Conservation (phyloP, 345 rosid genomes). For the Populus tremula region DNA sequence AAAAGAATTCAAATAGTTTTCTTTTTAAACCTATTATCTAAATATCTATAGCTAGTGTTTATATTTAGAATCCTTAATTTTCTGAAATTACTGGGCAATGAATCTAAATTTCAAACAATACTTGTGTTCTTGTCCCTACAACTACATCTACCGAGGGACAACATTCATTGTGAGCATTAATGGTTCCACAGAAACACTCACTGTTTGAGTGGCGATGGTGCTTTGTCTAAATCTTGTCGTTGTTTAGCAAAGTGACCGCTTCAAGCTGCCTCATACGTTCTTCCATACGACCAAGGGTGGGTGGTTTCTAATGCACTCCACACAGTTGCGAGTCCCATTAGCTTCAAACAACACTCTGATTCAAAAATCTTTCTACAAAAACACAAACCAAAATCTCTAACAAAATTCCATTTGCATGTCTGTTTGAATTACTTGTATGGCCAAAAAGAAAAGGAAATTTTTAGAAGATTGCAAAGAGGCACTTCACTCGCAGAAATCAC, state of each 20-base stretch:
- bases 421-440: no score
- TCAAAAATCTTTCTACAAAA: not conserved
- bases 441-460: not conserved
- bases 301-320: slow-evolving; percentile 42
- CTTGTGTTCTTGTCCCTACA: no score
- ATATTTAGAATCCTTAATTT: no score
- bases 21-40: no score
- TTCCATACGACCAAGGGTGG: slow-evolving; percentile 40
- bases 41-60: no score
- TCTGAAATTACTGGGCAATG: no score
- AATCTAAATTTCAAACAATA: no score
- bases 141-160: no score
- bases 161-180: slow-evolving; percentile 16
- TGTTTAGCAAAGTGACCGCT: slow-evolving; percentile 46
- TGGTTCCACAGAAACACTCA: slow-evolving; percentile 20
- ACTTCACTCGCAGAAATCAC: no score
- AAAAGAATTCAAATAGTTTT: no score
- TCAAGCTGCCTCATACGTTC: slow-evolving; percentile 60
- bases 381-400: not conserved
- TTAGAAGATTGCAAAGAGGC: no score
- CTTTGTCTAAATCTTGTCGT: slow-evolving; percentile 33
- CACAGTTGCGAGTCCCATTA: slow-evolving; percentile 29
- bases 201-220: slow-evolving; percentile 10
- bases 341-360: not conserved
- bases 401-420: not conserved